Percentiles rank a stretch among this genome's conserved stretches.
Conservation (phyloP, 1,139 yeast genomes). For the Tardiomyces blankii region DNA sequence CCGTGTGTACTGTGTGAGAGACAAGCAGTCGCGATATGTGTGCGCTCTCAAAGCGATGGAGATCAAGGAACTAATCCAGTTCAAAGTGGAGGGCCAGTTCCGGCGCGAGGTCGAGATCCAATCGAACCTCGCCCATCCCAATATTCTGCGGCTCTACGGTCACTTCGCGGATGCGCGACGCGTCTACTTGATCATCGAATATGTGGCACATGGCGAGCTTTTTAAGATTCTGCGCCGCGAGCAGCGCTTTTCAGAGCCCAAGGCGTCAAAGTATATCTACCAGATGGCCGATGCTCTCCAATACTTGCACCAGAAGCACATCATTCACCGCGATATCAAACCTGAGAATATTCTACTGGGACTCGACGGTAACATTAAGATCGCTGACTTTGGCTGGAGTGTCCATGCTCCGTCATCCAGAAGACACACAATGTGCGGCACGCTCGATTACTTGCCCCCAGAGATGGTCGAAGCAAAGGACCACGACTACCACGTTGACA, state of each 20-base stretch:
- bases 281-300: constrained; percentile 75
- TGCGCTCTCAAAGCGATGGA: constrained; percentile 91
- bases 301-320: constrained; percentile 65
- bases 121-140: constrained; percentile 58
- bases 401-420: constrained; percentile 47
- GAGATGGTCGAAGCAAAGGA: constrained; percentile 83
- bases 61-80: constrained; percentile 61
- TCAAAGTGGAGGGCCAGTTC: constrained; percentile 78
- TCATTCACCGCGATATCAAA: constrained; percentile 85
- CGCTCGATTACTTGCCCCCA: constrained; percentile 89
- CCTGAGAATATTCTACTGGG: constrained; percentile 83
- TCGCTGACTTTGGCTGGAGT: constrained; percentile 97
- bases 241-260: constrained; percentile 56
- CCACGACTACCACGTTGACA: constrained; percentile 72
- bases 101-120: constrained; percentile 90
- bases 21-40: constrained; percentile 60
- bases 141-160: constrained; percentile 71
- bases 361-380: constrained; percentile 58
- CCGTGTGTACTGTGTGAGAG: constrained; percentile 79
- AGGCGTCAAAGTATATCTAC: constrained; percentile 65
- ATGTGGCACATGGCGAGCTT: constrained; percentile 77
- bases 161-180: constrained; percentile 73
- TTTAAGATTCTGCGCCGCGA: constrained; percentile 57
- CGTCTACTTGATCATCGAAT: constrained; percentile 78
- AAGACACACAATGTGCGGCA: constrained; percentile 85